Evolutionary conservation across 2,329 filamentous ascomycete species (phyloP).

Genomic region (Clonostachys byssicola): DNA sequence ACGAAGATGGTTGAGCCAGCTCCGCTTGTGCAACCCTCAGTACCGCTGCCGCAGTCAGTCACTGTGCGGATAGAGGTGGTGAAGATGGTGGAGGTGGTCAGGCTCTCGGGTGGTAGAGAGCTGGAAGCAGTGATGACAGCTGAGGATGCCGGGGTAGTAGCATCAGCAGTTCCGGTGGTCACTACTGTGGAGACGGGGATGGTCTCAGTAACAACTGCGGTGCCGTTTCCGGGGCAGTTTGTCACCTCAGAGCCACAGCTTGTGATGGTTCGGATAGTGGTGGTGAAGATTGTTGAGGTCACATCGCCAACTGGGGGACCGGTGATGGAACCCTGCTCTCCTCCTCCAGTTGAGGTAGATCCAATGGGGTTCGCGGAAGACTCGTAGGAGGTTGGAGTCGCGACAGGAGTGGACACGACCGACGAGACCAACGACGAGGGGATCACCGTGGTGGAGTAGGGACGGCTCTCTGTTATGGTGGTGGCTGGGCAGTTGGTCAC

Average conservation of each 20-base stretch:
- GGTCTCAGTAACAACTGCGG: slow-evolving; percentile 3
- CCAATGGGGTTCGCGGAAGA: too few relatives aligned
- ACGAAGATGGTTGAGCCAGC: slow-evolving; percentile 11
- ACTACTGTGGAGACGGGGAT: slow-evolving; percentile 26
- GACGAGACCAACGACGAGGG: too few relatives aligned
- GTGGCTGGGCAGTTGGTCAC: slow-evolving; percentile 58
- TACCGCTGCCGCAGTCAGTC: not conserved
- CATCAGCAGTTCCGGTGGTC: slow-evolving; percentile 27
- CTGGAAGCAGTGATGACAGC: slow-evolving; percentile 1
- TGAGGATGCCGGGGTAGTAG: too few relatives aligned
- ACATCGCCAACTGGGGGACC: slow-evolving; percentile 3
- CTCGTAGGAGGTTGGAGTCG: too few relatives aligned
- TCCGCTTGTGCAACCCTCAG: not conserved
- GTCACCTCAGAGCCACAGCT: slow-evolving; percentile 3
- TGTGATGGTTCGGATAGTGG: slow-evolving; percentile 13
- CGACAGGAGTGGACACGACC: too few relatives aligned
- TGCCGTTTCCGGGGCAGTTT: slow-evolving; percentile 16
- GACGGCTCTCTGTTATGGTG: slow-evolving; percentile 27
- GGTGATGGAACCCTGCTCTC: too few relatives aligned
- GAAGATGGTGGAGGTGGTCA: not conserved
- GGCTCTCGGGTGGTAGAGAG: not conserved
- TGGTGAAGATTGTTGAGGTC: slow-evolving; percentile 14
- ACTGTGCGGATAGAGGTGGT: not conserved
- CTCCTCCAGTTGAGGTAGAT: too few relatives aligned
- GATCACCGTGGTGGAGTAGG: slow-evolving; percentile 29